Conservation (phyloP, 257 asterid genomes). For the Solanum virginianum region DNA sequence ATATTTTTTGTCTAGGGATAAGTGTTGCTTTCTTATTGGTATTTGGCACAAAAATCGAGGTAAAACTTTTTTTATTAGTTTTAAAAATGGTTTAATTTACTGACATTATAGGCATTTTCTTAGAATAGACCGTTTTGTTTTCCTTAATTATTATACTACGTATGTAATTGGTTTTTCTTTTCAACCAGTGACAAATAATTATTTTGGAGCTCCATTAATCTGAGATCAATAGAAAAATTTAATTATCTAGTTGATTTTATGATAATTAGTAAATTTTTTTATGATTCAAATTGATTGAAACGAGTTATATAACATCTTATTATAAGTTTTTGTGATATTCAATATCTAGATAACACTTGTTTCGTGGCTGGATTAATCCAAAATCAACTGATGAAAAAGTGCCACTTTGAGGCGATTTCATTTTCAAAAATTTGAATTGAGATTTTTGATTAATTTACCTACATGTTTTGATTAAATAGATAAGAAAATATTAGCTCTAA, state of each 20-base stretch:
- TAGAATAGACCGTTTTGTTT: not conserved
- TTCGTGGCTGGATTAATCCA: not conserved
- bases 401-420: not conserved
- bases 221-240: not conserved
- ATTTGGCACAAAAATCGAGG: constrained; percentile 18
- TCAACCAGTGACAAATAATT: not conserved
- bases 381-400: not conserved
- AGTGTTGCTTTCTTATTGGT: constrained; percentile 18
- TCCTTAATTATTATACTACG: not conserved
- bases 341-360: not conserved
- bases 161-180: constrained; percentile 8
- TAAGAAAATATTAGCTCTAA: too few species aligned
- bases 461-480: too few species aligned
- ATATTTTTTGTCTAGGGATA: constrained; percentile 1
- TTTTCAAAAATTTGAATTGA: not conserved
- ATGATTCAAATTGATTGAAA: not conserved
- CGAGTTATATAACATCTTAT: not conserved
- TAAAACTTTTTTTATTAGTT: constrained; percentile 1
- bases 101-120: constrained; percentile 17
- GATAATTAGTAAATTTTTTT: not conserved
- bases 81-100: constrained; percentile 10
- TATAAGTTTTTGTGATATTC: not conserved
- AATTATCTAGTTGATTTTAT: accelerated
- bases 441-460: not conserved
- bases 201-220: not conserved